phyloP scores from a whole-genome alignment of 1,139 yeast species.

The Blastobotrys malaysiensis region DNA sequence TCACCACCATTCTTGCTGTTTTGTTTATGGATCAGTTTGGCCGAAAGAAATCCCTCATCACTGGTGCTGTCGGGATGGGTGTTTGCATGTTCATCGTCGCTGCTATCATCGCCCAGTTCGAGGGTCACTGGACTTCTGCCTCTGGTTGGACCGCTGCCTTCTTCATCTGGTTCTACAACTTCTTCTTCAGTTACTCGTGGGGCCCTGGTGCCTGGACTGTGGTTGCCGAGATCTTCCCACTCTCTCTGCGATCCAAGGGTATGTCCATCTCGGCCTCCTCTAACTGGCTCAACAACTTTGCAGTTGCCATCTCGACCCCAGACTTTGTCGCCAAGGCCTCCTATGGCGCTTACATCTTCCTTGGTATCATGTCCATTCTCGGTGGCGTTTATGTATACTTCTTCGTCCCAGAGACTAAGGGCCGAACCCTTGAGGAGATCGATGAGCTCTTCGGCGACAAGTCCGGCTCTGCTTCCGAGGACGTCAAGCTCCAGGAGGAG shows the following conservation, averaged over 20 bases:
- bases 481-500: slow-evolving; percentile 1
- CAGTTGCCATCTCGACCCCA: slow-evolving; percentile 69
- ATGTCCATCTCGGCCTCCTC: slow-evolving; percentile 66
- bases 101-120: slow-evolving; percentile 18
- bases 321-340: slow-evolving; percentile 20
- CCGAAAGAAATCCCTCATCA: slow-evolving; percentile 45
- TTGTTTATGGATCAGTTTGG: slow-evolving; percentile 47
- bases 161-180: slow-evolving; percentile 61
- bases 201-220: slow-evolving; percentile 76
- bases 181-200: slow-evolving; percentile 71
- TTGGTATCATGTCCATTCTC: slow-evolving; percentile 3
- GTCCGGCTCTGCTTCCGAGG: slow-evolving; percentile 7
- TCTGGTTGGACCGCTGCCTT: slow-evolving; percentile 55
- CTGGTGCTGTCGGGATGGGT: slow-evolving; percentile 43
- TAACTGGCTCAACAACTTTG: slow-evolving; percentile 71
- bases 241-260: slow-evolving; percentile 65
- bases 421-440: slow-evolving; percentile 26
- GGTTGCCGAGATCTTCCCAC: slow-evolving; percentile 63
- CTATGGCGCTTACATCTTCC: slow-evolving; percentile 8
- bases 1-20: slow-evolving; percentile 35
- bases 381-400: slow-evolving; percentile 8
- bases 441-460: slow-evolving; percentile 34
- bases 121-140: slow-evolving; percentile 2
- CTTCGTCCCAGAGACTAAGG: slow-evolving; percentile 17
- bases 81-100: slow-evolving; percentile 32